Base-by-base conservation (phyloP, 2,329 filamentous ascomycete genomes). In the Aspergillus uvarum region DNA sequence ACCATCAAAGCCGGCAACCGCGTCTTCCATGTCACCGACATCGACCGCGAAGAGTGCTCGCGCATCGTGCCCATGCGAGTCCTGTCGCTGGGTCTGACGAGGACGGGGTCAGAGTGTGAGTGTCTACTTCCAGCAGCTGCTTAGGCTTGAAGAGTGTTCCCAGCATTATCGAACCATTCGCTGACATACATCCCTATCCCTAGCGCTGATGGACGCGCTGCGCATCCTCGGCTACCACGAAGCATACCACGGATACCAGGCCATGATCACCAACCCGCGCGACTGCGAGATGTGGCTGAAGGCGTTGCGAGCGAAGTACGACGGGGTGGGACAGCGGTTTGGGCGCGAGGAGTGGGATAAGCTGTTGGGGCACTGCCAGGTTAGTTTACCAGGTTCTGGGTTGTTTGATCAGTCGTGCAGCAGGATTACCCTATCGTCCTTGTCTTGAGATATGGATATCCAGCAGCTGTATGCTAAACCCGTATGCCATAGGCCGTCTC, bases 41-140 rank as follows among this genome's bases (percentile, higher is more conserved):
- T 59, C n/a, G 56, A 61, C 26, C 51, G 59, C 14, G 32, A 44
- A 14, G 16, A 59, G 35, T 55, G 59, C 6, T 22, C 19, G 7
- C 54, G 60, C 11, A n/a, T 31, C 21, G 85, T 87, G 29, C 86
- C 87, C 26, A 89, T 89, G 87, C 82, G 82, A 67, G 83, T 89
- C 29, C 82, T 89, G 16, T 81, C 85, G 35, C 80, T 90, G 0
- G 87, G 87, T n/a, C 78, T 89, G 3, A 84, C 85, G 42, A 81
- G 87, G 54, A 89, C 87, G 19, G 87, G 87, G 64, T 89, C 87
- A 63, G 82, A 84, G 29, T 89, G 84, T 83, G 79, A 68, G 80
- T 75, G n/a, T 16, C 16, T 50, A 7, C 16, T 14, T n/a, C 14
- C 12, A 10, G 32, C 11, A 35, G 14, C 4, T 10, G 26, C 32